A percentile compares a stretch with the other conserved stretches of the same genome.
Evolutionary conservation across 257 asterid genomes (phyloP).

Genomic region (Petunia secreta): DNA sequence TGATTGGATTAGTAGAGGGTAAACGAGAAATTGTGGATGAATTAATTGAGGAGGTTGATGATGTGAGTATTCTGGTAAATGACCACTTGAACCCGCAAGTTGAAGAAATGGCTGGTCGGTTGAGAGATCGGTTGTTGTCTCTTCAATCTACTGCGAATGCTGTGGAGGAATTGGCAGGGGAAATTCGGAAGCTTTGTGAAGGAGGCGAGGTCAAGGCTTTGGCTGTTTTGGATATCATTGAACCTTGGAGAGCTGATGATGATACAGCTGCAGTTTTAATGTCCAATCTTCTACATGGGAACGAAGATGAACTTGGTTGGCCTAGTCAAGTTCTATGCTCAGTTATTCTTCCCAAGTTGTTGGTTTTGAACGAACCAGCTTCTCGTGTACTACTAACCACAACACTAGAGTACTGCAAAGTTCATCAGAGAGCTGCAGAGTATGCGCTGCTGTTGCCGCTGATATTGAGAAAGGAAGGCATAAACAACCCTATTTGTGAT

Average conservation of each 20-base stretch:
- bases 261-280: conserved; percentile 64
- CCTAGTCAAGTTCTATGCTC: conserved; percentile 66
- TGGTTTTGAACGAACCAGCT: conserved; percentile 52
- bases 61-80: conserved; percentile 30
- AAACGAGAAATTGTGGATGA: conserved; percentile 41
- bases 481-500: conserved; percentile 61
- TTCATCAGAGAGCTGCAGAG: conserved; percentile 68
- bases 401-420: conserved; percentile 60
- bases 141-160: conserved; percentile 50
- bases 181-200: conserved; percentile 51
- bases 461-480: conserved; percentile 55
- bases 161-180: conserved; percentile 47
- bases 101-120: conserved; percentile 40
- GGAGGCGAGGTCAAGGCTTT: conserved; percentile 36
- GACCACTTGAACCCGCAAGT: conserved; percentile 41
- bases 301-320: conserved; percentile 56
- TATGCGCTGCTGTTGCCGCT: conserved; percentile 64
- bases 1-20: conserved; percentile 36
- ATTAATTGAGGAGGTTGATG: conserved; percentile 40
- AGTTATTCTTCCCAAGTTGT: conserved; percentile 66
- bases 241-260: conserved; percentile 77
- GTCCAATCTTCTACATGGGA: conserved; percentile 44
- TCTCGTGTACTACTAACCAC: conserved; percentile 58
- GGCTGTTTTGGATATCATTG: conserved; percentile 49
- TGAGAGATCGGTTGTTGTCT: conserved; percentile 40